A percentile compares a stretch with the other conserved stretches of the same genome.
Conservation (phyloP, 78 protist species). For the Monosiga brevicollis region DNA sequence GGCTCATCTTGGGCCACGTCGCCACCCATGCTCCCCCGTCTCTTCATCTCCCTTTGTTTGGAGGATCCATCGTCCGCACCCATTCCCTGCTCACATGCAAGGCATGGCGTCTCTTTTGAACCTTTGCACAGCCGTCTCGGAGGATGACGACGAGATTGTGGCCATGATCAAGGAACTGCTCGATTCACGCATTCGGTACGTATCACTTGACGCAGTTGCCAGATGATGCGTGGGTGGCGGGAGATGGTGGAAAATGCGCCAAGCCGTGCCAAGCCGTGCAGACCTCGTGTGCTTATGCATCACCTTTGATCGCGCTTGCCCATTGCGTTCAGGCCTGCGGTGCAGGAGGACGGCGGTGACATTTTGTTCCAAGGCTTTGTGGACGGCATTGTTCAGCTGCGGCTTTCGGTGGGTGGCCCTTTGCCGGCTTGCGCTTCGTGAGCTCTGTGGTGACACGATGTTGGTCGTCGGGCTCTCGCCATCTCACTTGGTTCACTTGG, state of each 20-base stretch:
- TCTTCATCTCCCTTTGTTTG: neutral
- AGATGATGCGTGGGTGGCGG: too few relatives aligned
- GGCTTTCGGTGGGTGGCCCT: neutral
- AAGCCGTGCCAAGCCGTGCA: neutral
- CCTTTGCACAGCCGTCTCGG: too few relatives aligned
- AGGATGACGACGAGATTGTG: constrained; percentile 40
- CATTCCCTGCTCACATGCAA: too few relatives aligned
- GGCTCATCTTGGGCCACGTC: neutral
- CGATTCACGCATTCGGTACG: constrained; percentile 69
- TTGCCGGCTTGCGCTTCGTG: neutral
- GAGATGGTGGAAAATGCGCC: too few relatives aligned
- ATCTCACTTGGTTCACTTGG: neutral
- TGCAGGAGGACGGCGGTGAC: constrained; percentile 79
- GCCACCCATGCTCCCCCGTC: neutral
- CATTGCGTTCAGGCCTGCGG: neutral
- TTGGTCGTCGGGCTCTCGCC: neutral
- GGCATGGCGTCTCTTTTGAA: too few relatives aligned
- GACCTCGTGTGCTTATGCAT: neutral
- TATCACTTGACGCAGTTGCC: too few relatives aligned
- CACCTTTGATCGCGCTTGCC: neutral
- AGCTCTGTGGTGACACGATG: neutral
- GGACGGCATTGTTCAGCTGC: constrained; percentile 37
- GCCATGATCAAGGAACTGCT: constrained; percentile 60
- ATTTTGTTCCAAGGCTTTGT: constrained; percentile 4
- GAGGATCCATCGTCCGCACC: neutral